Conservation (phyloP, 2,329 filamentous ascomycete genomes). For the Paraphoma sp. region DNA sequence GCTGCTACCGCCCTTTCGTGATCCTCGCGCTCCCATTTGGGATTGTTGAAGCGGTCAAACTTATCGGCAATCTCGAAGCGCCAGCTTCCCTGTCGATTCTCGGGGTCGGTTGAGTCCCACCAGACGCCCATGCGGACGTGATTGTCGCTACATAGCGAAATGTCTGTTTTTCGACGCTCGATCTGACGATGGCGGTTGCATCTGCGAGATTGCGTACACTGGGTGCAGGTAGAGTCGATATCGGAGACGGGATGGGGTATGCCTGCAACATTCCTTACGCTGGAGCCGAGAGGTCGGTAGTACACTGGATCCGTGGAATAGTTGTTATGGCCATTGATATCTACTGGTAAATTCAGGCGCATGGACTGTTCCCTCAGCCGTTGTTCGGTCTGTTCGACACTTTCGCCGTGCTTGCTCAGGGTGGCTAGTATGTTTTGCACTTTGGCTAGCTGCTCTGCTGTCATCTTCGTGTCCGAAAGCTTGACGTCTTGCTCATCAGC, state of each 20-base stretch:
- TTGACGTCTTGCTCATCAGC: too few species aligned
- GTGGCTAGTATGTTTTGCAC: not conserved
- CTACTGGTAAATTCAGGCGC: not conserved
- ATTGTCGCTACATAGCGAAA: conserved; percentile 12
- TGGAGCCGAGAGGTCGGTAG: not conserved
- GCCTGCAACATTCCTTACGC: not conserved
- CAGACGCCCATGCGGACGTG: conserved; percentile 14
- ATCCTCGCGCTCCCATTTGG: not conserved
- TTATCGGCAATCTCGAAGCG: conserved; percentile 10
- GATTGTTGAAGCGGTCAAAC: conserved; percentile 1
- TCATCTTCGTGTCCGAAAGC: not conserved
- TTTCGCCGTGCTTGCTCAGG: not conserved
- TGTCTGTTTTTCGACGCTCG: conserved; percentile 2
- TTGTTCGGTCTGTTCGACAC: not conserved
- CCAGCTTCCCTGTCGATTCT: conserved; percentile 13
- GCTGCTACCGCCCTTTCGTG: not conserved
- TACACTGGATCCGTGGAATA: not conserved
- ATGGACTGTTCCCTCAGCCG: not conserved
- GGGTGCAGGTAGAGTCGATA: conserved; percentile 2
- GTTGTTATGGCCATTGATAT: not conserved
- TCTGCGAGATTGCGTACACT: not conserved
- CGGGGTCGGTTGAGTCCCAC: conserved; percentile 18
- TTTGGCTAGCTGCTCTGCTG: not conserved
- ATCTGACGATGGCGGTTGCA: conserved; percentile 9
- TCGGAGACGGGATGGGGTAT: conserved; percentile 5